Base-by-base conservation (phyloP, 805 yeast species). In the Starmerella apis region DNA sequence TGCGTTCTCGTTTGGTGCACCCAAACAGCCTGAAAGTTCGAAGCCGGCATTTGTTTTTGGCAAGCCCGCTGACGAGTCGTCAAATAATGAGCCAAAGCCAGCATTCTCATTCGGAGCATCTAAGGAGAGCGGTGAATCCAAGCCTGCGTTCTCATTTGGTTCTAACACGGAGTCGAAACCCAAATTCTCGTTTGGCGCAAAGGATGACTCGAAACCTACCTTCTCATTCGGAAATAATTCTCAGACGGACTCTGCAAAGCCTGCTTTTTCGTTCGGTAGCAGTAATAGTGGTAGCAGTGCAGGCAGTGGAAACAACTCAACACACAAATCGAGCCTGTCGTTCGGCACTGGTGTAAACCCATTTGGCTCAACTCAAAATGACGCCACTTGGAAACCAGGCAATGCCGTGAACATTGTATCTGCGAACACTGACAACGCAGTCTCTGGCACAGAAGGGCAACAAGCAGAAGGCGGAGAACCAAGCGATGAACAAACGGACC, bases 391-490 rank as follows among this genome's bases (percentile, higher is more conserved):
- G 61, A 55, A 52, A 31, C 60, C 60, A 6, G 51, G 51, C 49
- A 43, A 47, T 28, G 46, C 47, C 23, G 43, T 51, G 43, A 54
- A 52, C 35, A 52, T 56, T 18, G 56, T 36, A 22, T 13, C 44
- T 46, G 46, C 14, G 23, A 54, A 51, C 16, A 68, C 56, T 3
- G 64, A 60, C 4, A 65, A 59, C 22, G 73, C 71, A 35, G 76
- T 68, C 39, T 3, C 38, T 75, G 33, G 33, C 16, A 20, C 35
- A 2, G 72, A 51, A 72, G 72, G 3, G 72, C 71, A 32, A 76
- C 71, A 42, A 74, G 72, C 4, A 72, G 46, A 14, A 14, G 46
- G 71, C 37, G 77, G 72, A 1, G 71, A 77, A 56, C 78, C 73
- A 56, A 62, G 60, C 47, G 56, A 49, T 66, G 75, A 6, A 65